These are phyloP conservation scores for Mycena indigotica DNA, from an alignment of 768 basidiomycete genomes.

Conservation along the genomic window DNA sequence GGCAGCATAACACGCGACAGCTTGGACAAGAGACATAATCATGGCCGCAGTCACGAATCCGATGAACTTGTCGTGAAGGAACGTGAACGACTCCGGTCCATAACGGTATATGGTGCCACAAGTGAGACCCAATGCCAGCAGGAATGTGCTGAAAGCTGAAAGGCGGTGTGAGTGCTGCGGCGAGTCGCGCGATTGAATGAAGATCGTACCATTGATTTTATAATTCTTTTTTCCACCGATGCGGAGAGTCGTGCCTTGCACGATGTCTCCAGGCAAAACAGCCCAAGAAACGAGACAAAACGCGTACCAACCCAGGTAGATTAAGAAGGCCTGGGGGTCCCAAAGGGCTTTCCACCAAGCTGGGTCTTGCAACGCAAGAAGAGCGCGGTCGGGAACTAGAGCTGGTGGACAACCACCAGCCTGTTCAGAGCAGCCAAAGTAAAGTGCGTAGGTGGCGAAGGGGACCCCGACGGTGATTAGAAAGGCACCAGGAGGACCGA, in stretches of 20 bases:
- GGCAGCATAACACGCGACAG: conserved; percentile 62
- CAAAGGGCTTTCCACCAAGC: conserved; percentile 77
- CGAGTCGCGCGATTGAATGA: neutral
- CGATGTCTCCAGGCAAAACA: conserved; percentile 71
- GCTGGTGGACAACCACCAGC: conserved; percentile 71
- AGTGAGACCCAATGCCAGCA: conserved; percentile 76
- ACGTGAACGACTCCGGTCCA: conserved; percentile 83
- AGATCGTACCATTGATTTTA: conserved; percentile 87
- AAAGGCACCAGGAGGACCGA: conserved; percentile 78
- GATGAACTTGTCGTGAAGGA: conserved; percentile 90
- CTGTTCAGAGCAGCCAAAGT: conserved; percentile 74
- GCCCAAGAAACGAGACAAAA: conserved; percentile 84
- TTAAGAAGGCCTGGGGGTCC: conserved; percentile 74
- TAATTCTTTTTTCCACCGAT: conserved; percentile 79
- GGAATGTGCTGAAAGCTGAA: conserved; percentile 85
- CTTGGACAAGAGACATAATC: conserved; percentile 78
- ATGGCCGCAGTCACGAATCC: conserved; percentile 85
- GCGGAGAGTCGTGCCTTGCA: conserved; percentile 71
- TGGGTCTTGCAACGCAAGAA: conserved; percentile 46
- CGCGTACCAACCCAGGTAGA: conserved; percentile 90
- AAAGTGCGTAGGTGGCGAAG: conserved; percentile 69
- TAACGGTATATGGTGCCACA: conserved; percentile 68
- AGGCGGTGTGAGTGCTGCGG: neutral
- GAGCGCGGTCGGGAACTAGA: conserved; percentile 45
- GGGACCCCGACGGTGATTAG: conserved; percentile 74